phyloP scores from a whole-genome alignment of 2,329 filamentous ascomycete genomes.

The Colletotrichum phormii region DNA sequence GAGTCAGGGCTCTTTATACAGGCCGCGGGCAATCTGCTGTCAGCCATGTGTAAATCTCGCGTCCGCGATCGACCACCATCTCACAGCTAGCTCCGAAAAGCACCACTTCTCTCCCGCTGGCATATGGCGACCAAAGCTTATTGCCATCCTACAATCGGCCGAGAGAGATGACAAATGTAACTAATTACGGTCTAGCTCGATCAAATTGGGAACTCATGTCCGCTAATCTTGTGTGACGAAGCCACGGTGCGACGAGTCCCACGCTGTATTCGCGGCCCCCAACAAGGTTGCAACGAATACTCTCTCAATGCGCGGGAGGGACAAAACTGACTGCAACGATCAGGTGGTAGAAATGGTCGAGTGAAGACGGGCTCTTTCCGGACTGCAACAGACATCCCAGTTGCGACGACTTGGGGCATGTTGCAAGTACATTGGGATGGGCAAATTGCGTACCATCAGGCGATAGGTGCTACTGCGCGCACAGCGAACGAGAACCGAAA shows the following conservation, averaged over 20 bases:
- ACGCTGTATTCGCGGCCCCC: constrained; percentile 7
- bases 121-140: constrained; percentile 31
- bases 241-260: constrained; percentile 21
- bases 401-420: constrained; percentile 23
- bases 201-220: constrained; percentile 31
- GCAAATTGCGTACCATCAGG: constrained; percentile 29
- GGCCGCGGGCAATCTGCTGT: constrained; percentile 5
- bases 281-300: background rate
- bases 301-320: background rate
- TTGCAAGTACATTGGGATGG: constrained; percentile 32
- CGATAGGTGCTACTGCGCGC: constrained; percentile 10
- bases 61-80: constrained; percentile 18
- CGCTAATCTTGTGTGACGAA: constrained; percentile 34
- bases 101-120: constrained; percentile 1
- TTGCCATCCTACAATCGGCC: constrained; percentile 26
- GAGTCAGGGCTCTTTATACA: background rate
- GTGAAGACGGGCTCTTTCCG: background rate
- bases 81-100: constrained; percentile 1
- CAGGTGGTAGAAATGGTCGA: background rate
- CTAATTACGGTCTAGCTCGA: constrained; percentile 17
- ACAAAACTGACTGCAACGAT: background rate
- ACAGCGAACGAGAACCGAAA: constrained; percentile 23
- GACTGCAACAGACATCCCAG: constrained; percentile 19
- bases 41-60: constrained; percentile 29
- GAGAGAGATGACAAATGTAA: constrained; percentile 23